A percentile compares a stretch with the other conserved stretches of the same genome.
These are phyloP conservation scores for Agapanthus africanus DNA, from an alignment of 106 monocot species.

Conservation along the genomic window DNA sequence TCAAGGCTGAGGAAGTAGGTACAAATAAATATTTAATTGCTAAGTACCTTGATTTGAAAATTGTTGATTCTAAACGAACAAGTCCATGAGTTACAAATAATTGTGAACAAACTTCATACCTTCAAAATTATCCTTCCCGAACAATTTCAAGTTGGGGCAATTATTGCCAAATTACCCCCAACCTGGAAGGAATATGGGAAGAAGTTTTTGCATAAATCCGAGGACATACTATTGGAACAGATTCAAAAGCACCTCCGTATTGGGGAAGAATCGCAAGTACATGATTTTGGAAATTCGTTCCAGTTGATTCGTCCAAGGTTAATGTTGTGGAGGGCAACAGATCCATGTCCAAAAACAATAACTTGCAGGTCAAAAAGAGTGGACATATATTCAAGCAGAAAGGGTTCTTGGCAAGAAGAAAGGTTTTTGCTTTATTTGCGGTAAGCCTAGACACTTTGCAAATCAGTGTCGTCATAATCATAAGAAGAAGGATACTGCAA, in stretches of 20 bases:
- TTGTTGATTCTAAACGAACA: not conserved
- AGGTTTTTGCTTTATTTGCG: not conserved
- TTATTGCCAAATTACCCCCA: not conserved
- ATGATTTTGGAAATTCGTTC: too few relatives aligned
- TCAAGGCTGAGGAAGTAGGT: not conserved
- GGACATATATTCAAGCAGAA: too few relatives aligned
- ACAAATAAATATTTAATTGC: not conserved
- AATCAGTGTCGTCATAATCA: not conserved
- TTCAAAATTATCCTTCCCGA: not conserved
- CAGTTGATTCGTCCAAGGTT: too few relatives aligned
- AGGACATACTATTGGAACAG: not conserved
- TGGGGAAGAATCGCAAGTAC: not conserved
- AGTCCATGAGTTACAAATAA: not conserved
- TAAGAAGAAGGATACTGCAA: not conserved
- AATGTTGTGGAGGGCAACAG: not conserved
- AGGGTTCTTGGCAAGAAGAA: too few relatives aligned
- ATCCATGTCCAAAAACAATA: not conserved
- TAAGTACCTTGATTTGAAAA: not conserved
- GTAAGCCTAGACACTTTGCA: not conserved
- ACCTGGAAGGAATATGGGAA: not conserved
- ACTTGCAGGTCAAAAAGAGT: not conserved
- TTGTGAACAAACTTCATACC: not conserved
- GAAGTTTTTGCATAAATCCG: not conserved
- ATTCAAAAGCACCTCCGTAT: not conserved
- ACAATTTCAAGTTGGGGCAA: not conserved